These are phyloP conservation scores for Cercospora zeae-maydis DNA, from an alignment of 2,329 filamentous ascomycete species.

Conservation along the genomic window DNA sequence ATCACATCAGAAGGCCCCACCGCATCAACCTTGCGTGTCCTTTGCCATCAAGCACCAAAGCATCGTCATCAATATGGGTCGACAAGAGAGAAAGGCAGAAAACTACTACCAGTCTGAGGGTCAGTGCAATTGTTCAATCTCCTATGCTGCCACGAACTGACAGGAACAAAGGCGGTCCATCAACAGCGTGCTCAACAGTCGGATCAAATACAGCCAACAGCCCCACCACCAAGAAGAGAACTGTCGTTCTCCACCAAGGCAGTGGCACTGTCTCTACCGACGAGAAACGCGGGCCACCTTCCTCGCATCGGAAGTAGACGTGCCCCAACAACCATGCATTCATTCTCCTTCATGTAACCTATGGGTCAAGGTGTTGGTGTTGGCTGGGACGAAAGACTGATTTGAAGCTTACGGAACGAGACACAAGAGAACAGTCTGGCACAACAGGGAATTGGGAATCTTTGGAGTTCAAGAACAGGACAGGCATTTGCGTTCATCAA, in stretches of 20 bases:
- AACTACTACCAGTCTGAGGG: constrained; percentile 2
- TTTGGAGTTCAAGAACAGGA: neutral
- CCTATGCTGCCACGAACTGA: neutral
- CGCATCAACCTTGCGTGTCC: neutral
- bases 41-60: too few relatives aligned
- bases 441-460: neutral
- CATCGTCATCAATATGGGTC: neutral
- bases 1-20: neutral
- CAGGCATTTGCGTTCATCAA: neutral
- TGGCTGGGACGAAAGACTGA: neutral
- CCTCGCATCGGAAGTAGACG: constrained; percentile 1
- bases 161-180: neutral
- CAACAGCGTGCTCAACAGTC: constrained; percentile 9
- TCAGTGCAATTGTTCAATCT: neutral
- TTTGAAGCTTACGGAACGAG: neutral
- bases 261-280: constrained; percentile 14
- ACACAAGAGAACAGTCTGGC: neutral
- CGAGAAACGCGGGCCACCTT: neutral
- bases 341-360: neutral
- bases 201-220: constrained; percentile 2
- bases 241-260: constrained; percentile 18
- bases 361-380: neutral
- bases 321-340: neutral
- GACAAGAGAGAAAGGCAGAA: constrained; percentile 3
- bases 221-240: constrained; percentile 2